Base-by-base conservation (phyloP, 768 basidiomycete genomes). In the Tephrocybe sp. region DNA sequence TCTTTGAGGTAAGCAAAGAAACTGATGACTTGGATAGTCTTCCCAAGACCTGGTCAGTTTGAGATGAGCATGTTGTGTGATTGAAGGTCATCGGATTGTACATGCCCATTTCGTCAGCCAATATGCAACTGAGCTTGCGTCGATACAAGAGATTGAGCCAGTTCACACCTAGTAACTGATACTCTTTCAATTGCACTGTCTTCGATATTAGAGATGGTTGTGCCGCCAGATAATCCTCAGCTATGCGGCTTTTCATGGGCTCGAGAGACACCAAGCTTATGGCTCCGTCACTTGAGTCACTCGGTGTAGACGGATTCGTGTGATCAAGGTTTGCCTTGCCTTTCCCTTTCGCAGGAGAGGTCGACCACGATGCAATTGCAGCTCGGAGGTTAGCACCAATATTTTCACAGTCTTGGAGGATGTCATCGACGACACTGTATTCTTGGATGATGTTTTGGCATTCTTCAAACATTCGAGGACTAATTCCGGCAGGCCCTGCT, bases 61-160 rank as follows among this genome's bases (percentile, higher is more conserved):
- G 47, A 19, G 25, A 51, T 60, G 25, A 56, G 47, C 30, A 27
- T 18, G 47, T 27, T 21, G 27, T 22, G 16, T 43, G 31, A 39
- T 44, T 35, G 22, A 55, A 34, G 21, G 25, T 39, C 34, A 34
- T 43, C 16, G 44, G 41, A 47, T 21, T 34, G 26, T 45, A 77
- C 82, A 59, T 68, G 91, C 96, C 96, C 97, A 99, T 99, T 68
- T 99, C 97, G 67, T 99, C 97, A 2, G 97, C 97, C 35, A 99
- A 79, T 63, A 99, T 98, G 67, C 96, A 98, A 55, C 92, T 95
- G 43, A 89, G 77, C 51, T 80, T 79, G 60, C 81, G 84, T 50
- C 75, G 77, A 67, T 93, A 94, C 44, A 98, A 72, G 18, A 98
- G 69, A 68, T 92, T 84, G 55, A 99, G 73, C 97, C 97, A 99